Percentiles rank a stretch among this genome's conserved stretches.
Evolutionary conservation across 2,329 filamentous ascomycete species (phyloP).

Genomic region (Leptographium galeiforme): DNA sequence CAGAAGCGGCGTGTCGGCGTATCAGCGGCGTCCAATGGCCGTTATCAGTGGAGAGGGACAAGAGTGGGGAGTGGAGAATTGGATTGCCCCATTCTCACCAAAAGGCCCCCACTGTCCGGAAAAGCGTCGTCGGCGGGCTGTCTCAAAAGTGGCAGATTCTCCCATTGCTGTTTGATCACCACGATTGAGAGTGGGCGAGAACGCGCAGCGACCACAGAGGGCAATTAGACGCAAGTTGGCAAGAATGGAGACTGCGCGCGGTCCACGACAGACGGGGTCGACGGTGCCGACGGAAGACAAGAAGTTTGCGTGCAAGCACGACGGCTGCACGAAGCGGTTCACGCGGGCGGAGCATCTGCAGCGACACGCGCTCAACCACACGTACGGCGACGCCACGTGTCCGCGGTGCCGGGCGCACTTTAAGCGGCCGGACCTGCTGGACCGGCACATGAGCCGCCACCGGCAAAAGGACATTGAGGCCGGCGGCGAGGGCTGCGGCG

Average conservation of each 20-base stretch:
- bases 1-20: no score
- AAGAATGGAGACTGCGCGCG: slow-evolving; percentile 3
- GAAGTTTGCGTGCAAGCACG: slow-evolving; percentile 14
- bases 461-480: slow-evolving; percentile 8
- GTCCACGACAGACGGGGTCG: not conserved
- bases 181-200: no score
- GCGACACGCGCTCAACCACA: slow-evolving; percentile 61
- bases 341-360: slow-evolving; percentile 71
- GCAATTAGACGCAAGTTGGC: not conserved
- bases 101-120: no score
- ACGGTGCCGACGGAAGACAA: not conserved
- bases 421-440: slow-evolving; percentile 10
- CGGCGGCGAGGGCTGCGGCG: slow-evolving; percentile 9
- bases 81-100: no score
- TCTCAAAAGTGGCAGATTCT: no score
- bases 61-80: no score
- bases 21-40: no score
- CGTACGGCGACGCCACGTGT: slow-evolving; percentile 4
- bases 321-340: slow-evolving; percentile 66
- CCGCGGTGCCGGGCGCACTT: slow-evolving; percentile 9
- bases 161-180: no score
- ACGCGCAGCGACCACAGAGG: no score
- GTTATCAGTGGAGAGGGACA: no score
- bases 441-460: slow-evolving; percentile 9
- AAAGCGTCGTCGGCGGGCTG: no score